Percentiles rank a stretch among this genome's conserved stretches.
Conservation (phyloP, 768 basidiomycete genomes). For the Kwoniella sp. region DNA sequence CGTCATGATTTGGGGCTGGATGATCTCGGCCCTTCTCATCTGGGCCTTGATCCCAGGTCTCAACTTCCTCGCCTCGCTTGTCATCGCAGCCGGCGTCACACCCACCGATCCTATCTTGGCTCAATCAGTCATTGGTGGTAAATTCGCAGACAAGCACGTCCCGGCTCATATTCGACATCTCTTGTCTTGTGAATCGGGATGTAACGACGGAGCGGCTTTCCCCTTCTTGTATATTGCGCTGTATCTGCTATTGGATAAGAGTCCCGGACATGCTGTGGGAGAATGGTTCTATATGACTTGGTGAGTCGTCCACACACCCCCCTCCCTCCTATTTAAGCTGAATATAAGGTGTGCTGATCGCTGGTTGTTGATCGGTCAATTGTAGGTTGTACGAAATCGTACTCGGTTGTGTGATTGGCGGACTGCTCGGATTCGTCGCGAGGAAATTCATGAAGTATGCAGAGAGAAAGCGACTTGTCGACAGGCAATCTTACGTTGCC, state of each 20-base stretch:
- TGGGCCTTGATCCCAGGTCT: constrained; percentile 87
- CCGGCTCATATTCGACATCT: constrained; percentile 72
- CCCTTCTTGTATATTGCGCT: constrained; percentile 83
- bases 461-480: constrained; percentile 79
- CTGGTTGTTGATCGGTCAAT: not conserved
- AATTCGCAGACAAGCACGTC: constrained; percentile 97
- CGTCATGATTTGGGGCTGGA: constrained; percentile 75
- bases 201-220: constrained; percentile 96
- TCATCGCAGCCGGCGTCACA: constrained; percentile 87
- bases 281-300: constrained; percentile 82
- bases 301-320: too few relatives aligned
- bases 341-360: too few relatives aligned
- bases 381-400: constrained; percentile 67
- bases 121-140: constrained; percentile 88
- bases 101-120: constrained; percentile 94
- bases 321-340: too few relatives aligned
- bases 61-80: constrained; percentile 83
- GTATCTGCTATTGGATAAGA: constrained; percentile 74
- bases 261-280: constrained; percentile 66
- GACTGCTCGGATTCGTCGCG: constrained; percentile 73
- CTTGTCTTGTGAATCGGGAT: constrained; percentile 83
- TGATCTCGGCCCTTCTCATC: constrained; percentile 81
- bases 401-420: constrained; percentile 73
- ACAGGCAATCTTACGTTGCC: constrained; percentile 90
- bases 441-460: constrained; percentile 92